These are phyloP conservation scores for Amyloporia xantha DNA, from an alignment of 768 basidiomycete species.

Conservation along the genomic window DNA sequence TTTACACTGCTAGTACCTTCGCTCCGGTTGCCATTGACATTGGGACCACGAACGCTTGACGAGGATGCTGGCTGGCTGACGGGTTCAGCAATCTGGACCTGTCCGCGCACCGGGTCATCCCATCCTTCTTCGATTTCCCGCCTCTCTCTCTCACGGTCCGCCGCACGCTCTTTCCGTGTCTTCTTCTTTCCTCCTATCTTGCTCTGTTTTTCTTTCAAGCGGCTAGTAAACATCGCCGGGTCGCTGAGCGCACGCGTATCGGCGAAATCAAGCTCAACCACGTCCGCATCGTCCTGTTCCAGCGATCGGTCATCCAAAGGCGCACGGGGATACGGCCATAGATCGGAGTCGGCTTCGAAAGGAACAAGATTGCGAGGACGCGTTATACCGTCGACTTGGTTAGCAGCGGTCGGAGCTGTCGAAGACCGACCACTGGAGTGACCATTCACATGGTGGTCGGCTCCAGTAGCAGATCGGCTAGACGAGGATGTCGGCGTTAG, in stretches of 20 bases:
- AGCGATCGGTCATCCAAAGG: constrained; percentile 31
- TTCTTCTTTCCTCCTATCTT: constrained; percentile 28
- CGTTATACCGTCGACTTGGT: neutral
- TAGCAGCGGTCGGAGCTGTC: neutral
- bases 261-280: constrained; percentile 70
- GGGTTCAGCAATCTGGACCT: constrained; percentile 4
- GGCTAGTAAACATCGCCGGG: constrained; percentile 43
- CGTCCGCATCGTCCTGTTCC: constrained; percentile 45
- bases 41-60: neutral
- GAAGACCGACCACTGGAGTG: too few relatives aligned
- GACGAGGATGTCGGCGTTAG: constrained; percentile 3
- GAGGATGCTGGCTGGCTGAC: neutral
- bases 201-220: constrained; percentile 18
- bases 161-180: constrained; percentile 25
- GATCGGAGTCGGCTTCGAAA: constrained; percentile 56
- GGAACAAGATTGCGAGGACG: constrained; percentile 39
- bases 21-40: too few relatives aligned
- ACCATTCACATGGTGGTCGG: neutral
- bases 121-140: constrained; percentile 53
- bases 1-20: constrained; percentile 2
- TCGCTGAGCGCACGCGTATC: constrained; percentile 72
- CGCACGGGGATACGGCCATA: constrained; percentile 63
- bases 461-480: neutral
- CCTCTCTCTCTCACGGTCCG: constrained; percentile 30
- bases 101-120: constrained; percentile 41